Percentiles rank a stretch among this genome's conserved stretches.
phyloP scores from a whole-genome alignment of 1,139 yeast species.

The Pneumocystis murina region DNA sequence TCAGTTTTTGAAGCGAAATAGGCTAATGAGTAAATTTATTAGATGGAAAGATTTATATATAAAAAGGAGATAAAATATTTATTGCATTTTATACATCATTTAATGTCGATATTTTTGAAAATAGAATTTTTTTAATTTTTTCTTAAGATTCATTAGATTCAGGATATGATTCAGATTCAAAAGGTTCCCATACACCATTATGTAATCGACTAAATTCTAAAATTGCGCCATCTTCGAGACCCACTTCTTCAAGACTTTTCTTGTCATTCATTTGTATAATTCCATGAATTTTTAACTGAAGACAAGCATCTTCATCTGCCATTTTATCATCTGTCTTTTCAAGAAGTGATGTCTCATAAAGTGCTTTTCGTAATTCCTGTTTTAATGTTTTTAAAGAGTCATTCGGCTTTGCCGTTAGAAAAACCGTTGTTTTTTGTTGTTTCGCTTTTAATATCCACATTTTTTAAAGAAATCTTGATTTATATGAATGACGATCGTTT shows the following conservation, averaged over 20 bases:
- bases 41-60: constrained; percentile 5
- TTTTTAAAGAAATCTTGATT: background rate
- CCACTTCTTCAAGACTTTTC: background rate
- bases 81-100: background rate
- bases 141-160: background rate
- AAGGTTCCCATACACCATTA: background rate
- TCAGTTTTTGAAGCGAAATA: constrained; percentile 26
- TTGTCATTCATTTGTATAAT: background rate
- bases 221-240: background rate
- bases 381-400: background rate
- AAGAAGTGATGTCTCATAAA: background rate
- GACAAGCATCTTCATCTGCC: background rate
- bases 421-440: background rate
- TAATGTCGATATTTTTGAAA: background rate
- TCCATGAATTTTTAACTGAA: background rate
- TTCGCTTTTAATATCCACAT: background rate
- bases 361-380: background rate
- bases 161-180: background rate
- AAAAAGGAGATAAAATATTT: background rate
- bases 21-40: constrained; percentile 27
- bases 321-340: background rate
- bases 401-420: background rate
- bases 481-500: constrained; percentile 6
- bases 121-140: background rate
- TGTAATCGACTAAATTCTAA: background rate